phyloP scores from a whole-genome alignment of 129 eudicot species.

The Silybum marianum region DNA sequence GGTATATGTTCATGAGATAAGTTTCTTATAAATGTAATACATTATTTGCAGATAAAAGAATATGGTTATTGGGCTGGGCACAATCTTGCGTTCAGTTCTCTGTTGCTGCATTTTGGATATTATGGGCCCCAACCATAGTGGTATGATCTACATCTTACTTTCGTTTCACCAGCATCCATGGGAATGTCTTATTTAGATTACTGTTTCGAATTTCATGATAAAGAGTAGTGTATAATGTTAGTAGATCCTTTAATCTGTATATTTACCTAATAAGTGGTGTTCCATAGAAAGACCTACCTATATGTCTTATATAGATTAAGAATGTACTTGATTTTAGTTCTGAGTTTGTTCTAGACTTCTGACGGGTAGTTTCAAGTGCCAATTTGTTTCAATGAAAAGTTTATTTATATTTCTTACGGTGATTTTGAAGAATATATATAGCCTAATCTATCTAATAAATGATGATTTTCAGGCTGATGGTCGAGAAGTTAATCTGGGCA shows the following conservation, averaged over 20 bases:
- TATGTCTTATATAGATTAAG: neutral
- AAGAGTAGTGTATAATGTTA: neutral
- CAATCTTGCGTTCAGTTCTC: slow-evolving; percentile 84
- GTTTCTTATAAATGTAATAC: slow-evolving; percentile 1
- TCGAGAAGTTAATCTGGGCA: slow-evolving; percentile 75
- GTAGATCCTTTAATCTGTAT: neutral
- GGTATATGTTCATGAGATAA: slow-evolving; percentile 1
- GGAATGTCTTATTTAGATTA: neutral
- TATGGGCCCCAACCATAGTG: slow-evolving; percentile 96
- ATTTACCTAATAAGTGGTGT: neutral
- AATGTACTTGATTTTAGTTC: neutral
- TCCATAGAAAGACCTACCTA: neutral
- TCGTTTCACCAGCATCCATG: neutral
- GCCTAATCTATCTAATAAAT: slow-evolving; percentile 1
- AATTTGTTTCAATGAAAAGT: neutral
- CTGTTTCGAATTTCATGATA: neutral
- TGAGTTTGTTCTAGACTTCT: neutral
- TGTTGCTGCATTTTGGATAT: slow-evolving; percentile 75
- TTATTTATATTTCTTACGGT: neutral
- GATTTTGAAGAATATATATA: neutral
- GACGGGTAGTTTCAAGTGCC: neutral
- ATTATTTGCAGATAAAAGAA: slow-evolving; percentile 72
- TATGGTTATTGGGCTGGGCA: slow-evolving; percentile 80
- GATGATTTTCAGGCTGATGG: slow-evolving; percentile 81
- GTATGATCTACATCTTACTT: slow-evolving; percentile 42